phyloP scores from a whole-genome alignment of 2,329 filamentous ascomycete genomes.

The Fusarium nodosum region DNA sequence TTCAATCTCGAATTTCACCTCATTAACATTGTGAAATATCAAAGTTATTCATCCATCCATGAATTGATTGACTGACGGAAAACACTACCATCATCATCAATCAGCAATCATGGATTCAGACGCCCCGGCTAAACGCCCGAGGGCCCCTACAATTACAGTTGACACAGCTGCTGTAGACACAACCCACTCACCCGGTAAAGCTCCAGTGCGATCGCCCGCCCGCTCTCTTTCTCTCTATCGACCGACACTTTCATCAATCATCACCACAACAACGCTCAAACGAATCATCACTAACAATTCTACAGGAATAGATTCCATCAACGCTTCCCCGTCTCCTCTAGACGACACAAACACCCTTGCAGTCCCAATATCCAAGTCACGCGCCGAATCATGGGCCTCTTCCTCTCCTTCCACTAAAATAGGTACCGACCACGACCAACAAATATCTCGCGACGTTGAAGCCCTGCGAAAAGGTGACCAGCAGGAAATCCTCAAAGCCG shows the following conservation, averaged over 20 bases:
- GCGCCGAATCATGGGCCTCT: constrained; percentile 38
- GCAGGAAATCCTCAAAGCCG: constrained; percentile 67
- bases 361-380: constrained; percentile 29
- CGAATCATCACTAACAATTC: background rate
- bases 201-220: constrained; percentile 37
- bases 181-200: constrained; percentile 38
- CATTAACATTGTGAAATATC: too few relatives aligned
- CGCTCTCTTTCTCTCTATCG: background rate
- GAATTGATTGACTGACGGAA: background rate
- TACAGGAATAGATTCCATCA: constrained; percentile 33
- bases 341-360: constrained; percentile 40
- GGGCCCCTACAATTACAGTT: constrained; percentile 43
- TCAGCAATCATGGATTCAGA: constrained; percentile 32
- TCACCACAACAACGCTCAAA: background rate
- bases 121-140: constrained; percentile 21
- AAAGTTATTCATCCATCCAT: background rate
- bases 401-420: constrained; percentile 39
- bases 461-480: constrained; percentile 40
- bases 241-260: background rate
- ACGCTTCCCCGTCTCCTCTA: constrained; percentile 29
- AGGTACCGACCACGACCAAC: constrained; percentile 37
- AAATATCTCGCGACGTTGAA: constrained; percentile 29
- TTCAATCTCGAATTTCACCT: background rate
- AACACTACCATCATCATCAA: background rate
- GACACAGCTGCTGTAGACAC: constrained; percentile 40